Base-by-base conservation (phyloP, 2,329 filamentous ascomycete species). In the Fusarium aywerte region DNA sequence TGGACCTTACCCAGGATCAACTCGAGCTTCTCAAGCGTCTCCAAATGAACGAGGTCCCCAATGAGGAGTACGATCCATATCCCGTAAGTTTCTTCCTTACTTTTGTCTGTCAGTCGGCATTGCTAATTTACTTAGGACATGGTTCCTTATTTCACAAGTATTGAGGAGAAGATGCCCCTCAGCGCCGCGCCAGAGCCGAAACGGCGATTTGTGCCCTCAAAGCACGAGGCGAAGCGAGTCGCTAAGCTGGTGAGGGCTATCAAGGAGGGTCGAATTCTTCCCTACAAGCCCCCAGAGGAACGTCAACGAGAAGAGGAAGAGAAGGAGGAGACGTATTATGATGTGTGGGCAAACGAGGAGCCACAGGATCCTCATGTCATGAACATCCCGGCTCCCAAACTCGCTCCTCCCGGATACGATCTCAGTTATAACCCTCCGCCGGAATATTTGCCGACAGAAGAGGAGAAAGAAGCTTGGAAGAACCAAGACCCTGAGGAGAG, bases 161-260 rank as follows among this genome's bases (percentile, higher is more conserved):
- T 93, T 73, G 86, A 91, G 76, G 96, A 99, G 80, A 89, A 91
- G 66, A 98, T 99, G 94, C 96, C 96, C 15, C 79, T 99, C 58
- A 97, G 93, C 76, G 90, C 94, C 43, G 96, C 96, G 1, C 96
- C 96, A 8, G 96, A 99, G 77, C 96, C 96, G 2, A 99, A 99
- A 82, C 87, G 96, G 67, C 90, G 96, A 72, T 99, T 98, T 77
- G 82, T 99, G 11, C 96, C 96, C 8, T 98, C 95, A 44, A 98
- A 97, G 80, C 93, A 99, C 78, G 96, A 99, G 80, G 91, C 92
- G 31, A 97, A 97, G 83, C 89, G 94, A 58, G 88, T 99, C 50
- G 97, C 97, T 88, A 98, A 99, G 82, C 89, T 99, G 74, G 96
- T 98, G 53, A 93, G 92, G 75, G 96, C 96, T 35, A 99, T 99